phyloP scores from a whole-genome alignment of 805 yeast genomes.

The Ogataea paraovalis region DNA sequence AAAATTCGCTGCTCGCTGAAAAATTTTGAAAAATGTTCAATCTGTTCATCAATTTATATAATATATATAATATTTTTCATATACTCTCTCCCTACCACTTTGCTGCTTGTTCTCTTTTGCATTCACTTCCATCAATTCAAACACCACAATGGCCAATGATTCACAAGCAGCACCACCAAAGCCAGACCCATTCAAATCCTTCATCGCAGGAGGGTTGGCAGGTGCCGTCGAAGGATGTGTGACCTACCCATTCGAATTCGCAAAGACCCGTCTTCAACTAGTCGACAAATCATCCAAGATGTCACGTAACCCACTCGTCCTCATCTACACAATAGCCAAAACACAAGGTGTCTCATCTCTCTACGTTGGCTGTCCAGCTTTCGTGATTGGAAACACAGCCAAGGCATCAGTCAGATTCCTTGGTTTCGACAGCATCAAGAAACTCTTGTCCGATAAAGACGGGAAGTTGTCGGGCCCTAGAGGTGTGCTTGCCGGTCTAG shows the following conservation, averaged over 20 bases:
- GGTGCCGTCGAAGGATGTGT: slow-evolving; percentile 93
- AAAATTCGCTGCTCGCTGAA: no score
- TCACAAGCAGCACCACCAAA: slow-evolving; percentile 18
- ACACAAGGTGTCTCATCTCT: slow-evolving; percentile 75
- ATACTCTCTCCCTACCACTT: no score
- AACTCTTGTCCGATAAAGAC: slow-evolving; percentile 68
- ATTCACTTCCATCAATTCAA: neutral
- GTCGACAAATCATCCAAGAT: slow-evolving; percentile 59
- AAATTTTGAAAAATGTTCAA: no score
- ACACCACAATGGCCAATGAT: neutral
- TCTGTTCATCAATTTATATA: no score
- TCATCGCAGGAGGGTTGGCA: slow-evolving; percentile 93
- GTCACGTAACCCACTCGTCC: slow-evolving; percentile 78
- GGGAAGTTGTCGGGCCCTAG: slow-evolving; percentile 87
- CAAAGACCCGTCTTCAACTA: slow-evolving; percentile 88
- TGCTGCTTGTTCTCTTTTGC: no score
- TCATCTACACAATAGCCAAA: slow-evolving; percentile 70
- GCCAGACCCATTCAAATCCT: slow-evolving; percentile 74
- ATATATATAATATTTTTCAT: no score
- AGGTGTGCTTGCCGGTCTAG: slow-evolving; percentile 95
- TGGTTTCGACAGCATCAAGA: slow-evolving; percentile 86
- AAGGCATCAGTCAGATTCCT: slow-evolving; percentile 94
- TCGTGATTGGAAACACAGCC: slow-evolving; percentile 92
- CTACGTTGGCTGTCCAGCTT: slow-evolving; percentile 95
- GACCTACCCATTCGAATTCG: slow-evolving; percentile 96